These are phyloP conservation scores for Beauveria sp. DNA, from an alignment of 2,329 filamentous ascomycete species.

Conservation along the genomic window DNA sequence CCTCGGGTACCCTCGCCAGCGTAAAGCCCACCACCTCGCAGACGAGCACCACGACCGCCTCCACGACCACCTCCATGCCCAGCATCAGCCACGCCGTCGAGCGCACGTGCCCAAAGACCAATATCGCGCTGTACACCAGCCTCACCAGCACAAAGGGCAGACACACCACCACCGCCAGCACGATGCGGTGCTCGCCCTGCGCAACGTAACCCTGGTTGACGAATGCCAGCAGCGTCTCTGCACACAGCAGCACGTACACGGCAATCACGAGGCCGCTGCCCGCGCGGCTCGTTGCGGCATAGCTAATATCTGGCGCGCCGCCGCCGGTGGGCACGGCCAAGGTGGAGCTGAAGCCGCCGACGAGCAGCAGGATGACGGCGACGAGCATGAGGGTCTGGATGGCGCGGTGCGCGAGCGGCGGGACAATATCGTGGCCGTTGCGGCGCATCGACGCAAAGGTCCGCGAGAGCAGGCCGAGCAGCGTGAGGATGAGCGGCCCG, in stretches of 20 bases:
- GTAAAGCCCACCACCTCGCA: slow-evolving; percentile 24
- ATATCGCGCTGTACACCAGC: slow-evolving; percentile 22
- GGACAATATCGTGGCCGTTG: slow-evolving; percentile 21
- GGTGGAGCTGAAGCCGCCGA: slow-evolving; percentile 22
- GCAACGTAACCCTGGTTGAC: slow-evolving; percentile 31
- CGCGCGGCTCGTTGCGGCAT: slow-evolving; percentile 20
- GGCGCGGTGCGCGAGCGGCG: slow-evolving; percentile 24
- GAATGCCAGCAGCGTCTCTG: slow-evolving; percentile 31
- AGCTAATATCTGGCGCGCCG: slow-evolving; percentile 19
- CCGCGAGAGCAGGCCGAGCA: slow-evolving; percentile 25
- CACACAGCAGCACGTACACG: slow-evolving; percentile 32
- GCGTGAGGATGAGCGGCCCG: slow-evolving; percentile 40
- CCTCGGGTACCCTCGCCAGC: slow-evolving; percentile 17
- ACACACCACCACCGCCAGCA: slow-evolving; percentile 33
- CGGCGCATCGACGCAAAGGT: slow-evolving; percentile 41
- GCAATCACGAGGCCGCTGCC: slow-evolving; percentile 25
- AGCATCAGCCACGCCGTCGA: slow-evolving; percentile 25
- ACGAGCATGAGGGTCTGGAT: slow-evolving; percentile 36
- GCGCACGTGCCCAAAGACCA: slow-evolving; percentile 22
- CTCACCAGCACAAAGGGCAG: slow-evolving; percentile 27
- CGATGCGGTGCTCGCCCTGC: slow-evolving; percentile 47
- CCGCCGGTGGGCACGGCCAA: slow-evolving; percentile 18
- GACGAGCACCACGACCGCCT: slow-evolving; percentile 25
- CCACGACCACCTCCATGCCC: slow-evolving; percentile 25
- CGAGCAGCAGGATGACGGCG: slow-evolving; percentile 27